Evolutionary conservation across 2,329 filamentous ascomycete species (phyloP), one percentile per base, ranked within the genome.

Genomic region (Exophiala alcalophila): DNA sequence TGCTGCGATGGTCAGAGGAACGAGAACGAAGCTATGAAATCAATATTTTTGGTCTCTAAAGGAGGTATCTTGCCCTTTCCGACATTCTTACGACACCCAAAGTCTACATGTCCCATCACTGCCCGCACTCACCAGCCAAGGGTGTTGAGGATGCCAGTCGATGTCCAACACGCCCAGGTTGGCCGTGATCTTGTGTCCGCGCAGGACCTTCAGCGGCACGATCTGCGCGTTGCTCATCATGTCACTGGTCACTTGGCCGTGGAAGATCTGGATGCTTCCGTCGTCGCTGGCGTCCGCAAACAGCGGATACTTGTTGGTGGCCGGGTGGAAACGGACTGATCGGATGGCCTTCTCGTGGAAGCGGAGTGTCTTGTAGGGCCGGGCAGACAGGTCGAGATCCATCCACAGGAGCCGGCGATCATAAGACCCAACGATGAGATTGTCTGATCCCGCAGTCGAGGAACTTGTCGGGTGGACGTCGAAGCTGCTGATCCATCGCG

Each of bases 241-340:
- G 63, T 98, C 92, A 49, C 83, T 88, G 20, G 94, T 89, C 19
- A 97, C 91, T 67, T 91, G 94, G 43, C 89, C 91, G 63, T 97
- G 91, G 79, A 97, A 97, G 40, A 98, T 86, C 65, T 98, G 92
- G 54, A 97, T 70, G 14, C 84, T 88, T 19, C 92, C 92, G 64
- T 98, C 92, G 62, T 98, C 94, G 63, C 86, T 92, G 14, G 88
- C 89, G 62, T 97, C 91, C 1, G 90, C 92, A 60, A 98, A 97
- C 24, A 98, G 74, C 12, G 92, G 90, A 49, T 82, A 78, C 6
- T 77, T 75, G n/a, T 73, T 73, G 11, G 49, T 52, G 47, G 81
- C 80, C 44, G 82, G 81, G 67, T 98, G 94, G 67, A 86, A 98
- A 56, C 80, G 83, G 41, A 96, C 92, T 9, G 84, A 81, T 33